phyloP scores from a whole-genome alignment of 1,284 basidiomycete genomes.

The Melanopsichium pennsylvanicum region DNA sequence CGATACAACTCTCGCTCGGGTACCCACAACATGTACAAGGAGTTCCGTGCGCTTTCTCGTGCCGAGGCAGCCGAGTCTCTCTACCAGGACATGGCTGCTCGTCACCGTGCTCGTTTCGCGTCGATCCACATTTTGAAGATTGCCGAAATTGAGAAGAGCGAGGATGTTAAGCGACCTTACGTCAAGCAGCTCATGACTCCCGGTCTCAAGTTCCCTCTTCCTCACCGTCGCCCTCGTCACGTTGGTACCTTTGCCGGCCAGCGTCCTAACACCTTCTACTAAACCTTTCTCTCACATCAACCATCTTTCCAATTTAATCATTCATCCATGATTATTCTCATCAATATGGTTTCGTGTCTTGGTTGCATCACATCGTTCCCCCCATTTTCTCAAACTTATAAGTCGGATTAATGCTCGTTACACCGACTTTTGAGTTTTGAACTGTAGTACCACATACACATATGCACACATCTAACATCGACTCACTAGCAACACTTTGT shows the following conservation, averaged over 20 bases:
- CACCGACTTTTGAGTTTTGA: no score
- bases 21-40: constrained; percentile 73
- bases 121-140: constrained; percentile 96
- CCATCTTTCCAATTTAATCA: no score
- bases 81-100: constrained; percentile 99
- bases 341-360: neutral
- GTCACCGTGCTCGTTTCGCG: constrained; percentile 98
- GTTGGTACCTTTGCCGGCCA: constrained; percentile 67
- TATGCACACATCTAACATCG: neutral
- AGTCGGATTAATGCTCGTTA: no score
- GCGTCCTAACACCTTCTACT: constrained; percentile 68
- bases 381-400: no score
- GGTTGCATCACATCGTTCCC: no score
- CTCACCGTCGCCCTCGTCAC: constrained; percentile 76
- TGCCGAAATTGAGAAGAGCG: constrained; percentile 88
- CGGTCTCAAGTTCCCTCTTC: constrained; percentile 95
- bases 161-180: constrained; percentile 84
- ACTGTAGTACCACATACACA: neutral
- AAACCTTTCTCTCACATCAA: constrained; percentile 31
- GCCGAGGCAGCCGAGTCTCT: constrained; percentile 94
- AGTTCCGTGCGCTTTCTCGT: constrained; percentile 95
- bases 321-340: constrained; percentile 3
- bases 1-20: constrained; percentile 76
- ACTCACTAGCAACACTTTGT: neutral
- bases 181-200: constrained; percentile 94